phyloP scores from a whole-genome alignment of 495 filamentous ascomycete genomes.

The Neurospora tetraspora region DNA sequence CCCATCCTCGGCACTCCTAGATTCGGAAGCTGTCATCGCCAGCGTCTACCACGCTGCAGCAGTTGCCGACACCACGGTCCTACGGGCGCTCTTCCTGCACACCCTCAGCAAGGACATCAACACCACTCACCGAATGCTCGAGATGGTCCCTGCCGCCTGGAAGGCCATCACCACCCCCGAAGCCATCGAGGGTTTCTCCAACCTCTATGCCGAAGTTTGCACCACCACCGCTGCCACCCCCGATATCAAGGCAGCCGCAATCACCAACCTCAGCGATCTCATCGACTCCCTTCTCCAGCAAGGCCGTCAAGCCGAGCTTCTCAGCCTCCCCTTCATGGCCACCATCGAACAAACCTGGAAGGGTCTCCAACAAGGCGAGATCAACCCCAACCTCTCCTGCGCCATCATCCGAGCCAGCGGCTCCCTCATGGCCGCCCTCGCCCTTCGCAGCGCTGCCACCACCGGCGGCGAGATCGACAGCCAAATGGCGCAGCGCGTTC shows the following conservation, averaged over 20 bases:
- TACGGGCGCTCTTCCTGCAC: slow-evolving; percentile 10
- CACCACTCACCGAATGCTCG: slow-evolving; percentile 21
- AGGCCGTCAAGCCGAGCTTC: background rate
- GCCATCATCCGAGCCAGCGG: slow-evolving; percentile 37
- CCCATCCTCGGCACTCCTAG: slow-evolving; percentile 15
- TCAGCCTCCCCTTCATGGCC: slow-evolving; percentile 8
- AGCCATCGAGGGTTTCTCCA: slow-evolving; percentile 10
- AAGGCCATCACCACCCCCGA: background rate
- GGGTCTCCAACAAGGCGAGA: slow-evolving; percentile 20
- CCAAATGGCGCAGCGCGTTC: slow-evolving; percentile 16
- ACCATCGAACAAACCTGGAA: slow-evolving; percentile 18
- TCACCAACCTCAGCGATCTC: slow-evolving; percentile 25
- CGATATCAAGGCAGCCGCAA: slow-evolving; percentile 27
- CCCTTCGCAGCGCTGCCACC: background rate
- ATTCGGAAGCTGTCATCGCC: slow-evolving; percentile 9
- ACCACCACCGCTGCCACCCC: slow-evolving; percentile 10
- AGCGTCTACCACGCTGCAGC: slow-evolving; percentile 12
- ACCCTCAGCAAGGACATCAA: slow-evolving; percentile 15
- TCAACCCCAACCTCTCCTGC: slow-evolving; percentile 34
- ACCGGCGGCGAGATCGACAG: background rate
- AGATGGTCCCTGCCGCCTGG: slow-evolving; percentile 20
- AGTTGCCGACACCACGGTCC: background rate
- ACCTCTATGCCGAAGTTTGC: slow-evolving; percentile 18
- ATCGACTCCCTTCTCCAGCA: slow-evolving; percentile 19
- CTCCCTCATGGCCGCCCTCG: slow-evolving; percentile 25